Evolutionary conservation across 495 filamentous ascomycete genomes (phyloP), one percentile per base, ranked within the genome.

Genomic region (Penicillium simplicissimum): DNA sequence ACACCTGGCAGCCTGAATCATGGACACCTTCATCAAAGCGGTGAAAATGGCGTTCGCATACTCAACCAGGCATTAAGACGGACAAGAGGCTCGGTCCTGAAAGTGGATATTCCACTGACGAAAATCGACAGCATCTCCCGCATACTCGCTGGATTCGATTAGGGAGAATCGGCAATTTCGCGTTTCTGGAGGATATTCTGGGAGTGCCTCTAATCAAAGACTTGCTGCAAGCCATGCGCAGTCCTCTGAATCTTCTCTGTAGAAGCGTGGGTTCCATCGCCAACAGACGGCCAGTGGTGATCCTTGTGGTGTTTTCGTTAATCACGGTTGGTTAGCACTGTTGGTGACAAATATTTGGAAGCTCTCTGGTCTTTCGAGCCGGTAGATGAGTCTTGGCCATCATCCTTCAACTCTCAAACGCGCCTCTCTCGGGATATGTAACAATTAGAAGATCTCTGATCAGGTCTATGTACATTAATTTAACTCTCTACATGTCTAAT

Each of bases 1-100:
- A 92, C 66, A 80, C 81, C 4, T 96, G 89, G 89, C 89, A 94
- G 74, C 92, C 92, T 0, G 73, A 88, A 55, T 75, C 82, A 6
- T 96, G 92, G 92, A 77, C 74, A 3, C 90, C 68, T 21, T 42
- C 59, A 8, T 67, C 74, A 0, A 63, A 73, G 49, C 64, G 71
- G 59, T 79, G 73, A 79, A 45, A 45, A 21, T 3, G 5, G 11
- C 3, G 13, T 23, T 7, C 42, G 23, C 17, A 21, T 11, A 11
- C 8, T 21, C 8, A 19, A 23, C 19, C 9, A 9, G 21, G 1
- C 3, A 23, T n/a, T 19, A 45, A 10, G 8, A 23, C 21, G 19
- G 42, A 19, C 10, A 8, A 21, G 11, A 45, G 5, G 5, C 14
- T 40, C 28, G 37, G 37, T 40, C 14, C 14, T 40, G 37, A 45